phyloP scores from a whole-genome alignment of 306 rosid genomes.

The Heteromeles arbutifolia region DNA sequence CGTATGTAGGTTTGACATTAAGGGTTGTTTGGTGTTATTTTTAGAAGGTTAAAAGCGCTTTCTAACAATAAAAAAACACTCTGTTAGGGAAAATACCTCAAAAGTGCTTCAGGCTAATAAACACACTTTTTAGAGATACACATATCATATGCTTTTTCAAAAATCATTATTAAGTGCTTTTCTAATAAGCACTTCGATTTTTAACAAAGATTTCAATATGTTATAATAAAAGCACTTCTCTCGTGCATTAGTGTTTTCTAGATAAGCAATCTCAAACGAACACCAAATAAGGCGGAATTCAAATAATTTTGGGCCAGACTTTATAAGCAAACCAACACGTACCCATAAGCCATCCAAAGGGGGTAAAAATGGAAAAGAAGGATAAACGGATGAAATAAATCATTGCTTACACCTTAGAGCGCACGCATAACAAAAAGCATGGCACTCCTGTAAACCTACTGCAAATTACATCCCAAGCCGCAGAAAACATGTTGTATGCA shows the following conservation, averaged over 20 bases:
- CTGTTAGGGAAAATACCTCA: too few species aligned
- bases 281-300: not conserved
- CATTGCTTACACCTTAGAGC: constrained; percentile 6
- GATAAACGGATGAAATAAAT: not conserved
- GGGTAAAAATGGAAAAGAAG: not conserved
- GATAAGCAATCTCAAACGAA: not conserved
- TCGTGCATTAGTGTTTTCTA: too few species aligned
- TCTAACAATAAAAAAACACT: too few species aligned
- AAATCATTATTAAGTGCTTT: not conserved
- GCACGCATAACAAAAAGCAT: constrained; percentile 1
- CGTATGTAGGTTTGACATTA: too few species aligned
- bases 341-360: not conserved
- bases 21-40: too few species aligned
- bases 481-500: constrained; percentile 15
- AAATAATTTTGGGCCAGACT: not conserved
- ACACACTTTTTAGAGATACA: too few species aligned
- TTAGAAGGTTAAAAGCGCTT: too few species aligned
- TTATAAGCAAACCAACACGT: not conserved
- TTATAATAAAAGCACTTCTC: too few species aligned
- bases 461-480: constrained; percentile 30
- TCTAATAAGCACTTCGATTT: not conserved
- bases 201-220: too few species aligned
- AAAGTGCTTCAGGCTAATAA: too few species aligned
- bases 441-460: constrained; percentile 31
- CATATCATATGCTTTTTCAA: too few species aligned